phyloP scores from a whole-genome alignment of 2,329 filamentous ascomycete genomes.

The Fusarium sterilihyphosum region DNA sequence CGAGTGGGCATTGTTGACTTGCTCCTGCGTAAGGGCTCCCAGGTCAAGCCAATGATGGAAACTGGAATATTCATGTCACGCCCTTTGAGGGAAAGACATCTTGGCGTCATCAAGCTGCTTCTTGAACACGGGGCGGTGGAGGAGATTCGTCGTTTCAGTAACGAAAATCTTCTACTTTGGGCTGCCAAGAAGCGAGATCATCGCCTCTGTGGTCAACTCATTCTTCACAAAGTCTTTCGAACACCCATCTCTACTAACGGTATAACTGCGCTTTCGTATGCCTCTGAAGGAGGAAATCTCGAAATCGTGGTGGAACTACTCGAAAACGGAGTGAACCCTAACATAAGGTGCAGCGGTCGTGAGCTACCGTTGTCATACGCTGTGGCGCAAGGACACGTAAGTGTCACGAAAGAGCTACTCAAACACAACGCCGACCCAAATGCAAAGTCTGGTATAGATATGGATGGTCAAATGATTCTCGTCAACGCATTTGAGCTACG shows the following conservation, averaged over 20 bases:
- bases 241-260: background rate
- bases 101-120: background rate
- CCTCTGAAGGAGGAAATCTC: background rate
- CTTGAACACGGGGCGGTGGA: background rate
- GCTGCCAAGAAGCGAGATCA: background rate
- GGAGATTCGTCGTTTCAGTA: background rate
- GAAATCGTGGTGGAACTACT: background rate
- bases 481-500: accelerated
- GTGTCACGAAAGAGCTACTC: background rate
- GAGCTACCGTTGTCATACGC: background rate
- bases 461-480: background rate
- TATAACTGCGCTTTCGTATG: background rate
- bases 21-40: background rate
- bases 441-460: background rate
- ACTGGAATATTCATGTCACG: accelerated
- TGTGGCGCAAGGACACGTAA: accelerated
- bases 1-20: background rate
- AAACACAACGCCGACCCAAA: background rate
- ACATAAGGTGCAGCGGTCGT: background rate
- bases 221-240: background rate
- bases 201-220: background rate
- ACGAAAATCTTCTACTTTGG: background rate
- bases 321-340: background rate
- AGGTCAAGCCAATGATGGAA: background rate
- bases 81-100: background rate